Evolutionary conservation across 2,329 filamentous ascomycete genomes (phyloP), one percentile per base, ranked within the genome.

Genomic region (Penicillium sp.): DNA sequence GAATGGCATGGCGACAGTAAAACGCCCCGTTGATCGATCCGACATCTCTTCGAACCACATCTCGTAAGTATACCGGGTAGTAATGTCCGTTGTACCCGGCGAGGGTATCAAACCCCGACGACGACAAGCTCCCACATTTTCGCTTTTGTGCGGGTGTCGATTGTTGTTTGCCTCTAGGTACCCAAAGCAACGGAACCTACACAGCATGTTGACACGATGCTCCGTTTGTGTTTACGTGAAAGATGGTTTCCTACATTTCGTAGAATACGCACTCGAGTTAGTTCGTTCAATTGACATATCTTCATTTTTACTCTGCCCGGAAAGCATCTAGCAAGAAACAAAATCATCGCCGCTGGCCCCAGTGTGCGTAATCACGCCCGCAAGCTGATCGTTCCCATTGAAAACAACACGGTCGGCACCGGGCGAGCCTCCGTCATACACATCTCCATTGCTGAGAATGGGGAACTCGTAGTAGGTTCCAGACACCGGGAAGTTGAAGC

Each of bases 311-410:
- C 10, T 35, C 5, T 39, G 8, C 24, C 1, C 14, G 11, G 4
- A 16, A 2, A 16, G 25, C 14, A 25, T 39, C 36, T 42, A 51
- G 24, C 48, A 51, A 36, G 42, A 51, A 50, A 89, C 83, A 70
- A 89, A 89, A 70, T 80, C 76, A 67, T 88, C 84, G 7, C 84
- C 84, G 45, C 78, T 82, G 16, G 86, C 86, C 25, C 86, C 86
- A 20, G 83, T 87, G 64, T 89, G 87, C 0, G 87, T 89, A 56
- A 89, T 87, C 25, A 80, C 74, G 33, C 84, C 86, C 13, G 84
- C 86, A 40, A 81, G 77, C 51, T 78, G 53, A 60, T 85, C 81
- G 14, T 70, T 54, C 0, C 64, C 74, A 64, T 83, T 85, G 72
- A 89, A 83, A 28, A 87, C 70, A 47, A 88, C 82, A 44, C 86